Base-by-base conservation (phyloP, 202 grass and related monocot species). In the Setaria italica region DNA sequence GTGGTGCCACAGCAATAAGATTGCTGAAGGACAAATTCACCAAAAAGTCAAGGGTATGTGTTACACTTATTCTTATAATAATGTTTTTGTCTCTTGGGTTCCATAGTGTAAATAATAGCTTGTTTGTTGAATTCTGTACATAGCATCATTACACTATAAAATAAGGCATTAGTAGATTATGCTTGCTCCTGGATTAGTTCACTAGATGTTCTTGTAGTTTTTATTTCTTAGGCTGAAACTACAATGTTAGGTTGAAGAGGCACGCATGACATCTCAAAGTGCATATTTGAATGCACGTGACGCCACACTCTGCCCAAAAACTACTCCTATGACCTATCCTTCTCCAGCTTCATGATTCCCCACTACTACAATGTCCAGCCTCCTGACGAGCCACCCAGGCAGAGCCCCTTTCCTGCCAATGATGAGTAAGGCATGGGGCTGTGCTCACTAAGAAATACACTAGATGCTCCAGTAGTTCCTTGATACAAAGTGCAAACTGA, bases 21-120 rank as follows among this genome's bases (percentile, higher is more conserved):
- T 90, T 99, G 88, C 76, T 96, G n/a, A 99, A 34, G 71, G 93
- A 99, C 72, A 99, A 63, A 80, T 85, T 88, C 57, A 96, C 97
- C 4, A 90, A 92, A 83, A 88, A 74, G 85, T 94, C 97, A 77
- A 91, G 97, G 90, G 97, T 99, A 73, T 71, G 74, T 87, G 35
- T 66, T 77, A 47, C 13, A 43, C 11, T 25, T 78, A 46, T 76
- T n/a, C 39, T 53, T 41, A 41, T 41, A 41, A 41, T 81, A 37
- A 11, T 72, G 0, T 60, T 15, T 50, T 82, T 63, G 3, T 9
- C 13, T 84, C 37, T 79, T 47, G 48, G 7, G 48, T 68, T n/a
- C 51, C 35, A 10, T 66, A 11, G 55, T 59, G 21, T 43, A 16
- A 72, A 72, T 5, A 63, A 53, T 77, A 63, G 13, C 6, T 77